Base-by-base conservation (phyloP, 805 yeast species). In the Candida alai region DNA sequence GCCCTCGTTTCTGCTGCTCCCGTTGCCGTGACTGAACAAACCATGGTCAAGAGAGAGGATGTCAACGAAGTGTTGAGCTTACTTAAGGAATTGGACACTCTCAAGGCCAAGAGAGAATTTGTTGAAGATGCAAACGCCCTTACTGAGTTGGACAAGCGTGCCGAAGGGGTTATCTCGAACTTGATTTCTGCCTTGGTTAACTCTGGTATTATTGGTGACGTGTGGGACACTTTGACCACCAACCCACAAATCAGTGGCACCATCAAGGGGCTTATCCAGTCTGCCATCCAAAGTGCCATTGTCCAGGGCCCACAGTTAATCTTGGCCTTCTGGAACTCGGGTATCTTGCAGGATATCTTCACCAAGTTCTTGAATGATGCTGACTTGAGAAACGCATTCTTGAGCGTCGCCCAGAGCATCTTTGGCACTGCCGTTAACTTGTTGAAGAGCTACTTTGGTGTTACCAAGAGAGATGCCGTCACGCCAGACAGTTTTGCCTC, bases 301-400 rank as follows among this genome's bases (percentile, higher is more conserved):
- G 58, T 57, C 25, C 55, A 64, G 34, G 73, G 65, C 33, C 68
- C 70, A 32, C 52, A 65, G 25, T 63, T 66, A 49, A 44, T 65
- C 39, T 48, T 52, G 34, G 70, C 70, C 33, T 42, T 66, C 40
- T 65, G 56, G 60, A 49, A 62, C 45, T 64, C 71, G 21, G 70
- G 70, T 38, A 58, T 64, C 39, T 37, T 66, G 34, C 50, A 52
- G 34, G 53, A 51, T 19, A 40, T 65, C 31, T 60, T 63, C 51
- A 43, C 41, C 36, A 51, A 45, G 33, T 39, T 65, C 30, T 35
- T 54, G 29, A 55, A 62, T 45, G 62, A 60, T 49, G 4, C 49
- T 19, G 52, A 49, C 24, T 64, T 66, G 51, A 55, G 54, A 40
- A 30, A 44, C 30, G 62, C 67, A 20, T 49, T 65, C 18, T 46